phyloP scores from a whole-genome alignment of 441 rosid genomes.

The California macrophylla region DNA sequence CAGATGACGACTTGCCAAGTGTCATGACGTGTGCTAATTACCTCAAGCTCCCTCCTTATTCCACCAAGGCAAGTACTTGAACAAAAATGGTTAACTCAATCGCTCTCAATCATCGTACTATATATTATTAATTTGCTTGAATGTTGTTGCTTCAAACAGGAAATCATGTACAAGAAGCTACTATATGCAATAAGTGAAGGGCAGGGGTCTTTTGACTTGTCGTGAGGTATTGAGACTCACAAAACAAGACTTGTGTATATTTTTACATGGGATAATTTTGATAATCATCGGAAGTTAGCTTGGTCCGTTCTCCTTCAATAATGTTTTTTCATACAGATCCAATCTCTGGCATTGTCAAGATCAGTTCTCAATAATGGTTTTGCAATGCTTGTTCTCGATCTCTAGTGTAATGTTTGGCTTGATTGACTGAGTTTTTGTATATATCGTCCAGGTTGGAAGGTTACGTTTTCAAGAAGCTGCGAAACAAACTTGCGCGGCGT shows the following conservation, averaged over 20 bases:
- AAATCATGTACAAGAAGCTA: constrained; percentile 87
- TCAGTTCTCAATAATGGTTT: constrained; percentile 15
- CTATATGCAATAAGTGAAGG: constrained; percentile 94
- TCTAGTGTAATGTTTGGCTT: neutral
- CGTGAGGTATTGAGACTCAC: constrained; percentile 40
- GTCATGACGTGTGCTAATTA: constrained; percentile 99
- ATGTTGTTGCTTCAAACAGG: constrained; percentile 40
- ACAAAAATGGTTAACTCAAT: neutral
- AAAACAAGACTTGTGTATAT: constrained; percentile 31
- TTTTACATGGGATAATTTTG: constrained; percentile 32
- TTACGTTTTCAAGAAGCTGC: constrained; percentile 21
- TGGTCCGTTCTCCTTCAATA: constrained; percentile 31
- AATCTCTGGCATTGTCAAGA: constrained; percentile 26
- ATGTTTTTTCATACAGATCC: constrained; percentile 19
- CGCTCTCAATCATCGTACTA: neutral
- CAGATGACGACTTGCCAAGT: constrained; percentile 94
- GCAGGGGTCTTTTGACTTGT: constrained; percentile 94
- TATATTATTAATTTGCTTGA: constrained; percentile 8
- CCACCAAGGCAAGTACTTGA: constrained; percentile 50
- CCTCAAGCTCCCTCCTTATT: constrained; percentile 96
- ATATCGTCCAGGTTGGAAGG: constrained; percentile 19
- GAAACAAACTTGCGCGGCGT: neutral
- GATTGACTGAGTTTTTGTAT: neutral
- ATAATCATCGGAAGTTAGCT: constrained; percentile 23
- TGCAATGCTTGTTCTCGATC: neutral